Evolutionary conservation across 495 filamentous ascomycete genomes (phyloP), one percentile per base, ranked within the genome.

Genomic region (Aspergillus biplanus): DNA sequence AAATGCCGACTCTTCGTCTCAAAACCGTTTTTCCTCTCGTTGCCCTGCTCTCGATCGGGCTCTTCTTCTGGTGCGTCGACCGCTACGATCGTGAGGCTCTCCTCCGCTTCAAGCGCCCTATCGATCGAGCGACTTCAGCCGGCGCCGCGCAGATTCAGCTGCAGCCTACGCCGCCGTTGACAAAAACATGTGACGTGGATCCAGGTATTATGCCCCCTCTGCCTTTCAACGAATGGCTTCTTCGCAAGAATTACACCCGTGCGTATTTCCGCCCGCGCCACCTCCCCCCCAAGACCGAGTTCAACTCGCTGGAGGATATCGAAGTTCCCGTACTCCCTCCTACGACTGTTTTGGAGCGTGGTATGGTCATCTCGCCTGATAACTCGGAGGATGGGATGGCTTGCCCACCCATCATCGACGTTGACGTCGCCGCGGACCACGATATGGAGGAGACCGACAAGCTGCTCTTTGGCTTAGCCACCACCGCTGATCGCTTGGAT

Each of bases 381-480:
- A 75, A 80, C 65, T 57, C 70, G 16, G 66, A 77, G 35, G 62
- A 71, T 15, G 63, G 64, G 27, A 67, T 81, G 61, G 71, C 81
- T 60, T 84, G 82, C 64, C 79, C 81, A 8, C 71, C 77, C 31
- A 71, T 79, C 52, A 76, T 82, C 49, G 75, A 82, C 33, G 76
- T 84, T 18, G 71, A 82, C 59, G 77, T 80, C 7, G 75, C 75
- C 11, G 69, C 73, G 33, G 75, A 80, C 61, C 66, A 78, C 46
- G 73, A 78, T 58, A 73, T 79, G 31, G 80, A 83, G 11, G 82
- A 81, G 63, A 81, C 82, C 31, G 79, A 80, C 33, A 81, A 83
- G 69, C 65, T 83, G 18, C 68, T 84, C 15, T 83, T 84, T 54
- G 82, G 82, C 63, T 62, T 84, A 62, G 77, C 80, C 13, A 83